Base-by-base conservation (phyloP, 345 rosid genomes). In the Hevea brasiliensis region DNA sequence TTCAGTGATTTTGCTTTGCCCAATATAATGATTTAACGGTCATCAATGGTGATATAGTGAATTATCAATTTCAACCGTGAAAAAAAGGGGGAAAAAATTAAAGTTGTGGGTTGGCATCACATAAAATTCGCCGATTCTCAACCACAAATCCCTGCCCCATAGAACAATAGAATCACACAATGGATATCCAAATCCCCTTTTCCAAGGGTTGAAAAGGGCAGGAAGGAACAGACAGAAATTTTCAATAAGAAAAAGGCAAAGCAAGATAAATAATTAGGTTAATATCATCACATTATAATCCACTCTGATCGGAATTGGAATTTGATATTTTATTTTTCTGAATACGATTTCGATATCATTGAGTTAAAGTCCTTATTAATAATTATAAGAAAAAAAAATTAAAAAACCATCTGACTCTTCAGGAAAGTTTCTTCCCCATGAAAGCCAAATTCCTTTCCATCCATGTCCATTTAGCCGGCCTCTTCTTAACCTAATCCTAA, bases 161-260 rank as follows among this genome's bases (percentile, higher is more conserved):
- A 26, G 62, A 68, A 35, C 70, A 73, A 65, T 11, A 26, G 69
- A 73, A 76, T 70, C 77, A 59, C 75, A 42, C 0, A 2, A 70
- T 60, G 47, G 74, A 72, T 75, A 67, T 71, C 62, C 71, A 48
- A 56, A 71, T 1, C 5, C 60, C 63, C 45, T 67, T 72, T 67
- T 37, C 13, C 67, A n/a, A 56, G 14, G 24, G 27, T 50, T 10
- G 8, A 37, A 59, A 35, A 18, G 17, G 37, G 20, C 44, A 17
- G 44, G 29, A 50, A 51, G 18, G 47, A 12, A 55, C 21, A 21
- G 7, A 55, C 11, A 29, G 4, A 17, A 9, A 17, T 41, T 68
- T 55, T 37, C 15, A 57, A 66, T 66, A 74, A 15, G 1, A 41
- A 27, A n/a, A 47, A 8, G 45, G 12, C 21, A 58, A 24, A 26